A percentile compares a stretch with the other conserved stretches of the same genome.
Conservation (phyloP, 2,329 filamentous ascomycete species). For the Trichoderma breve region DNA sequence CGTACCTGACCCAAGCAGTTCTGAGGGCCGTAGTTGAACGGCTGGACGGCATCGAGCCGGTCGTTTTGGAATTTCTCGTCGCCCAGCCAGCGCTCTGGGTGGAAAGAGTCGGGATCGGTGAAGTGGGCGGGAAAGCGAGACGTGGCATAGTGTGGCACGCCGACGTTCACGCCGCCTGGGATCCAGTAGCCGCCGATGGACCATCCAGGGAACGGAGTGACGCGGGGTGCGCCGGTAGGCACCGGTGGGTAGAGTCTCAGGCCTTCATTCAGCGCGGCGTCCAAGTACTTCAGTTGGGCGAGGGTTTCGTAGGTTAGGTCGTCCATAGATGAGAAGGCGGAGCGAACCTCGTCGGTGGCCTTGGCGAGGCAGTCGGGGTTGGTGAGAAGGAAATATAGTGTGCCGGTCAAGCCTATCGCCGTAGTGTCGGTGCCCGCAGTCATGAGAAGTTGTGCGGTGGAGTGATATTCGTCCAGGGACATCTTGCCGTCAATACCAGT, state of each 20-base stretch:
- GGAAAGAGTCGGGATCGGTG: slow-evolving; percentile 1
- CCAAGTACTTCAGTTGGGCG: slow-evolving; percentile 37
- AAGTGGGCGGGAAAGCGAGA: not conserved
- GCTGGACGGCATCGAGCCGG: not conserved
- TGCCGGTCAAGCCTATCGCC: slow-evolving; percentile 21
- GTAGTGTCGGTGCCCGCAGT: not conserved
- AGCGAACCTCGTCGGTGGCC: slow-evolving; percentile 40
- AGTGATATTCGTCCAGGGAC: not conserved
- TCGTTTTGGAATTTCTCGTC: not conserved
- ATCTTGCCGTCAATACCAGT: not conserved
- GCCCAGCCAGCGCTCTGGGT: not conserved
- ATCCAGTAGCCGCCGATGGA: not conserved
- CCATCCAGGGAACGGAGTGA: not conserved
- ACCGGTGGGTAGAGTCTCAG: slow-evolving; percentile 39
- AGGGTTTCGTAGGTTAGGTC: slow-evolving; percentile 40
- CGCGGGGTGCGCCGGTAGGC: not conserved
- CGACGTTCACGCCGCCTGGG: not conserved
- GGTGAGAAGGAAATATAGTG: slow-evolving; percentile 30
- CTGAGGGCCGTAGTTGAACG: not conserved
- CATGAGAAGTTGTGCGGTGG: not conserved
- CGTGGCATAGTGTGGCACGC: not conserved
- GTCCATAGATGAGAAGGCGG: slow-evolving; percentile 33
- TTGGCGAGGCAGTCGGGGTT: slow-evolving; percentile 26
- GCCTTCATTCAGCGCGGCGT: slow-evolving; percentile 42
- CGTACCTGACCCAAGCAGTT: not conserved